Evolutionary conservation across 371 early-diverging fungal species (phyloP), one percentile per base, ranked within the genome.

Genomic region (Gilbertella persicaria): DNA sequence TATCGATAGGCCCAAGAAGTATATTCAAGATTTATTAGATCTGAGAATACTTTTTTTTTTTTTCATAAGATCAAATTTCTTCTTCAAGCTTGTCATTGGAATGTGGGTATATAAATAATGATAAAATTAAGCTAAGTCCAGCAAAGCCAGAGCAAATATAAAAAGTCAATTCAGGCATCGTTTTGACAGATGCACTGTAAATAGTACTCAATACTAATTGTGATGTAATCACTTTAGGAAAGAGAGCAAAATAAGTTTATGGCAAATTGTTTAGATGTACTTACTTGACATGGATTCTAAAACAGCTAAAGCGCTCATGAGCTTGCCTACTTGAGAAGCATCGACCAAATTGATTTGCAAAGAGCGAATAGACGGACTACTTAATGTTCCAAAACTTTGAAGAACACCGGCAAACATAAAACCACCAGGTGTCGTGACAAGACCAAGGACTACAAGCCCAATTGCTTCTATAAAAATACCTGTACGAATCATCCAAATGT

Each of bases 281-380:
- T 73, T 73, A 50, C 78, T 61, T 13, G 71, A 72, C 53, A 78
- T 35, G 7, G 82, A 58, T 39, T 84, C 84, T 9, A 80, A 47
- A 1, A 73, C 62, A 9, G 78, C 72, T 12, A 75, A n/a, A 4
- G 82, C 81, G 0, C 81, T 78, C 26, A 78, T 36, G 7, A 77
- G 53, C 20, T 78, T 67, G 10, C 81, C 84, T 20, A 78, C 67
- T 55, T 82, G 69, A 3, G 66, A 62, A 5, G 79, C 73, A 24
- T 67, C 60, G 6, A 80, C 80, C 7, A 76, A 17, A 3, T 61
- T 62, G 9, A 77, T 78, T 12, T 73, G 23, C 1, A 84, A 45
- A 0, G 82, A 69, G 7, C 71, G 69, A 12, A 72, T 42, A 0
- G 80, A 72, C 39, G n/a, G 71, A 37, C 16, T 70, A 51, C 52